Conservation (phyloP, 2,329 filamentous ascomycete genomes). For the Diaporthe eres region DNA sequence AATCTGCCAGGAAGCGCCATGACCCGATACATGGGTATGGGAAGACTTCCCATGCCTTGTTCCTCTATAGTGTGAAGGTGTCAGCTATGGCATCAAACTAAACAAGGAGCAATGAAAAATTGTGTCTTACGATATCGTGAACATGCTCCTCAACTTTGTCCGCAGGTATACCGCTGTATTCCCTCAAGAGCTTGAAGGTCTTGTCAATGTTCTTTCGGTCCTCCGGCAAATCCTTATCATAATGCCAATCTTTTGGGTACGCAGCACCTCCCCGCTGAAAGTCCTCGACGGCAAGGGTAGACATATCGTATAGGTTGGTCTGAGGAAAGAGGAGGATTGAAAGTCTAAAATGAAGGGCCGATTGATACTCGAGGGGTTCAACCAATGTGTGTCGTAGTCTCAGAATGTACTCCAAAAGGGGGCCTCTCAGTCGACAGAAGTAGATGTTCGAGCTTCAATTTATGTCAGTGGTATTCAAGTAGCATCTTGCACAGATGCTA, state of each 20-base stretch:
- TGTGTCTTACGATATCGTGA: constrained; percentile 40
- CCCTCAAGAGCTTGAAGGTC: constrained; percentile 43
- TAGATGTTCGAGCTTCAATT: not conserved
- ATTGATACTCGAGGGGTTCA: not conserved
- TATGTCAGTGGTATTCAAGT: not conserved
- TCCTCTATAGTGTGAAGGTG: constrained; percentile 46
- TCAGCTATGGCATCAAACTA: not conserved
- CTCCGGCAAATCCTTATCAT: constrained; percentile 35
- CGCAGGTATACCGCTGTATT: constrained; percentile 45
- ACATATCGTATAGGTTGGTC: not conserved
- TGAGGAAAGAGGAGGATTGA: not conserved
- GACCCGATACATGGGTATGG: constrained; percentile 56
- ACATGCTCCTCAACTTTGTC: constrained; percentile 46
- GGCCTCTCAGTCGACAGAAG: not conserved
- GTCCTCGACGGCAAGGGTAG: constrained; percentile 12
- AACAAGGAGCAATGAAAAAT: not conserved
- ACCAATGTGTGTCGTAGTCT: not conserved
- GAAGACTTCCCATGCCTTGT: constrained; percentile 54
- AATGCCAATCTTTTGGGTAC: constrained; percentile 31
- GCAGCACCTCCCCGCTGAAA: constrained; percentile 20
- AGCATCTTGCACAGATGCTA: not conserved
- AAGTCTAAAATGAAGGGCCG: not conserved
- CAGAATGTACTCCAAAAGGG: not conserved
- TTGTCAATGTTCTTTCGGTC: constrained; percentile 42
- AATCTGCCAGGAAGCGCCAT: constrained; percentile 56